Conservation (phyloP, 140 eudicot species). For the Bidens hawaiensis region DNA sequence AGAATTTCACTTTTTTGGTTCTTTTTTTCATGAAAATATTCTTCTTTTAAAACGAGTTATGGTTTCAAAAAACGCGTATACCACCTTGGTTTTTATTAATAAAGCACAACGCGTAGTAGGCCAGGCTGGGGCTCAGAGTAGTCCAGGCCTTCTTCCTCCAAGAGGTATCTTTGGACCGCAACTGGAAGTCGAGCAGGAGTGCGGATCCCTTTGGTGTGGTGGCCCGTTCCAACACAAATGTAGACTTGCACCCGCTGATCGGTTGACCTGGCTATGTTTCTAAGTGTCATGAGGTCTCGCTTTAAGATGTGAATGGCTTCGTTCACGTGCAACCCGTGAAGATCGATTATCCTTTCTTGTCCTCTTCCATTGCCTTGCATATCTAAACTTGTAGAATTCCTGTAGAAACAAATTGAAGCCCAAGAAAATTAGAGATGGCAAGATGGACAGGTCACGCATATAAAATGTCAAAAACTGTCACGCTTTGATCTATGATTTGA, state of each 20-base stretch:
- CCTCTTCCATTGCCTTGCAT: slow-evolving; percentile 55
- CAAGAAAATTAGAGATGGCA: background rate
- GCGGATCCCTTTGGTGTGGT: slow-evolving; percentile 85
- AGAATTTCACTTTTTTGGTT: background rate
- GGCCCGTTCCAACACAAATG: slow-evolving; percentile 93
- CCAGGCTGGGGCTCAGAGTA: slow-evolving; percentile 93
- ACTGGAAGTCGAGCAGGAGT: slow-evolving; percentile 86
- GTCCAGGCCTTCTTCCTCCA: slow-evolving; percentile 86
- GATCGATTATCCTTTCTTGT: slow-evolving; percentile 76
- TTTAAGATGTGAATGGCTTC: slow-evolving; percentile 88
- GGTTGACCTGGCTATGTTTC: slow-evolving; percentile 75
- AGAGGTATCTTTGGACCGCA: slow-evolving; percentile 83
- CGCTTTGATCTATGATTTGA: too few species aligned
- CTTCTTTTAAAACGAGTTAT: background rate
- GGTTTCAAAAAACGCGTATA: background rate
- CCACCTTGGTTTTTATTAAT: background rate
- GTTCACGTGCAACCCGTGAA: slow-evolving; percentile 80
- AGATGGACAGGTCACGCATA: background rate
- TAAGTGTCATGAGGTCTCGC: slow-evolving; percentile 59
- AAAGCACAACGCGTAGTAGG: slow-evolving; percentile 54
- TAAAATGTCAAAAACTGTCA: too few species aligned
- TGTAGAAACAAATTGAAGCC: slow-evolving; percentile 26
- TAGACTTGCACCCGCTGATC: slow-evolving; percentile 70
- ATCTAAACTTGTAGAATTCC: slow-evolving; percentile 52
- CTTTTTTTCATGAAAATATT: background rate